Percentiles rank a stretch among this genome's conserved stretches.
phyloP scores from a whole-genome alignment of 164 flowering plant species.

The Berberis thunbergii region DNA sequence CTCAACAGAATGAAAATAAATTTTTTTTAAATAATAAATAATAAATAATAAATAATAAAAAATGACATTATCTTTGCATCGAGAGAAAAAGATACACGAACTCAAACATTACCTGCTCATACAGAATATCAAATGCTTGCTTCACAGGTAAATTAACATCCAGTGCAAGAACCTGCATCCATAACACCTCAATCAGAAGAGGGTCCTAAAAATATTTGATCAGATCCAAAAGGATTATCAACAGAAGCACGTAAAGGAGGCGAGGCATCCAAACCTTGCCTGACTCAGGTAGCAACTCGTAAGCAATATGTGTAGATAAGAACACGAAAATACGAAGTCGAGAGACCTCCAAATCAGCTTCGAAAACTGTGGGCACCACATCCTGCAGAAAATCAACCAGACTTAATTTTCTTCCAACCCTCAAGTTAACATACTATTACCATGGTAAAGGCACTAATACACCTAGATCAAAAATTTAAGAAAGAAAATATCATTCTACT shows the following conservation, averaged over 20 bases:
- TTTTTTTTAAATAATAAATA: no score
- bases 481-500: neutral
- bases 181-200: conserved; percentile 6
- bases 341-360: conserved; percentile 63
- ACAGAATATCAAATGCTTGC: conserved; percentile 87
- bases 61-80: no score
- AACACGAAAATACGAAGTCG: conserved; percentile 61
- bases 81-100: neutral
- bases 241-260: conserved; percentile 8
- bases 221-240: conserved; percentile 6
- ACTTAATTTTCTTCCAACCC: conserved; percentile 22
- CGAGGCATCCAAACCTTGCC: conserved; percentile 77
- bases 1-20: no score
- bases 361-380: conserved; percentile 41
- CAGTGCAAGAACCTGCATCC: conserved; percentile 67
- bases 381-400: conserved; percentile 33
- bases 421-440: no score
- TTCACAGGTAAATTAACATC: conserved; percentile 82
- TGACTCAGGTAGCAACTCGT: conserved; percentile 80
- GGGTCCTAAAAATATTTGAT: neutral
- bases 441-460: no score
- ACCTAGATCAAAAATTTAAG: no score
- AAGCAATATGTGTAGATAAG: conserved; percentile 61
- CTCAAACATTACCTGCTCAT: conserved; percentile 67
- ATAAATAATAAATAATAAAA: no score